Percentiles rank a stretch among this genome's conserved stretches.
These are phyloP conservation scores for Stropharia rugosoannulata DNA, from an alignment of 768 basidiomycete species.

Conservation along the genomic window DNA sequence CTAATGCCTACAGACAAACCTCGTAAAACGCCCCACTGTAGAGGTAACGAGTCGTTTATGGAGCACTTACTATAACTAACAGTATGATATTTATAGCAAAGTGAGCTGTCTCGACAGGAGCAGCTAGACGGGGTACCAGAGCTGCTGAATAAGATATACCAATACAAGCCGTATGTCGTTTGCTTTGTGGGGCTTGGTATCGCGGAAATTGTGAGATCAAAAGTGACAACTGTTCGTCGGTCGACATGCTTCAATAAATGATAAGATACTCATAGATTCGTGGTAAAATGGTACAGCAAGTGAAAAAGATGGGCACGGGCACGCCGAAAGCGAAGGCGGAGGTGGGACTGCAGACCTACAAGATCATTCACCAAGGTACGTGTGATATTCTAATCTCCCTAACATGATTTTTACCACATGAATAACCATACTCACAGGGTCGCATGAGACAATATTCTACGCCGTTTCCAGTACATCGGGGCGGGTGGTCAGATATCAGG, in stretches of 20 bases:
- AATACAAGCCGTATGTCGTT: slow-evolving; percentile 59
- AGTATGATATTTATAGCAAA: slow-evolving; percentile 37
- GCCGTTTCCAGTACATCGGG: slow-evolving; percentile 79
- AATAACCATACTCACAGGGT: not conserved
- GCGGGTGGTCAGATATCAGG: slow-evolving; percentile 70
- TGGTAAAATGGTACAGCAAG: not conserved
- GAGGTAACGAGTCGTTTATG: slow-evolving; percentile 38
- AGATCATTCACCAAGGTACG: slow-evolving; percentile 39
- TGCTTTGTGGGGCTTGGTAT: slow-evolving; percentile 82
- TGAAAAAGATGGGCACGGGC: not conserved
- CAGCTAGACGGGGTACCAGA: slow-evolving; percentile 51
- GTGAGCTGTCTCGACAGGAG: slow-evolving; percentile 53
- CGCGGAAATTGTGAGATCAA: slow-evolving; percentile 33
- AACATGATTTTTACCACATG: not conserved
- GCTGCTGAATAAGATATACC: slow-evolving; percentile 58
- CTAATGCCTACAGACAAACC: slow-evolving; percentile 59
- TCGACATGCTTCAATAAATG: not conserved
- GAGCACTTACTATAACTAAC: not conserved
- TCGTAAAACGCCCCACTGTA: slow-evolving; percentile 67
- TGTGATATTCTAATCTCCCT: not conserved
- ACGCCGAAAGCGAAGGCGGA: slow-evolving; percentile 15
- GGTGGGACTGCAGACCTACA: slow-evolving; percentile 51
- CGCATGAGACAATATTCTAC: slow-evolving; percentile 66
- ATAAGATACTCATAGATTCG: not conserved
- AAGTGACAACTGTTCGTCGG: slow-evolving; percentile 18